Conservation (phyloP, 805 yeast genomes). For the Candida coquimbonensis region DNA sequence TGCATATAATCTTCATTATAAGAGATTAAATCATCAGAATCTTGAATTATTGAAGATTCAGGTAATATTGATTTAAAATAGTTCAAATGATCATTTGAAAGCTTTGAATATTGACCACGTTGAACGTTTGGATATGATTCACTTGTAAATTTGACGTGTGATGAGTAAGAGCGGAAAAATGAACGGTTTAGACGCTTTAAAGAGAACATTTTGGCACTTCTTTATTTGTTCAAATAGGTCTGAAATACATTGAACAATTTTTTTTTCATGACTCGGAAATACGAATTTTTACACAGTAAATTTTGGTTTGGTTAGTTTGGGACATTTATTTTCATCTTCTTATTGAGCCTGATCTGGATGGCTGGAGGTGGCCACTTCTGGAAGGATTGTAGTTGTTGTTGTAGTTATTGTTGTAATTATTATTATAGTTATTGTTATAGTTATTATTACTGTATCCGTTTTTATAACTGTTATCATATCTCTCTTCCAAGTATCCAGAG, state of each 20-base stretch:
- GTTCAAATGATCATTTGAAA: constrained; percentile 50
- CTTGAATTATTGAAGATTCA: constrained; percentile 41
- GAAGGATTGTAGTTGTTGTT: neutral
- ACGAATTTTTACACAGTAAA: neutral
- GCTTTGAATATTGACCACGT: constrained; percentile 45
- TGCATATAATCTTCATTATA: constrained; percentile 94
- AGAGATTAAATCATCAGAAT: constrained; percentile 54
- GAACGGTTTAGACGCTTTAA: too few relatives aligned
- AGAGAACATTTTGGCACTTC: neutral
- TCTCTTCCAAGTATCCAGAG: neutral
- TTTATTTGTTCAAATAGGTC: neutral
- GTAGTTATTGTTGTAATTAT: too few relatives aligned
- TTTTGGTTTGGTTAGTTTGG: too few relatives aligned
- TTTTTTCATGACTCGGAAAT: constrained; percentile 1
- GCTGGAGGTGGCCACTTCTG: neutral
- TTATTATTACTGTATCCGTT: too few relatives aligned
- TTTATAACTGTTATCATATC: constrained; percentile 5
- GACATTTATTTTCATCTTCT: neutral
- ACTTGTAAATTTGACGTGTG: constrained; percentile 44
- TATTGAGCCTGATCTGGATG: neutral
- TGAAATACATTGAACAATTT: neutral
- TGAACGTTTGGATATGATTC: constrained; percentile 59
- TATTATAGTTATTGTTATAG: too few relatives aligned
- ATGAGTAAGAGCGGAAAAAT: constrained; percentile 8
- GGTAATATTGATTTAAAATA: constrained; percentile 56